These are phyloP conservation scores for Verbena officinalis DNA, from an alignment of 257 asterid genomes.

Conservation along the genomic window DNA sequence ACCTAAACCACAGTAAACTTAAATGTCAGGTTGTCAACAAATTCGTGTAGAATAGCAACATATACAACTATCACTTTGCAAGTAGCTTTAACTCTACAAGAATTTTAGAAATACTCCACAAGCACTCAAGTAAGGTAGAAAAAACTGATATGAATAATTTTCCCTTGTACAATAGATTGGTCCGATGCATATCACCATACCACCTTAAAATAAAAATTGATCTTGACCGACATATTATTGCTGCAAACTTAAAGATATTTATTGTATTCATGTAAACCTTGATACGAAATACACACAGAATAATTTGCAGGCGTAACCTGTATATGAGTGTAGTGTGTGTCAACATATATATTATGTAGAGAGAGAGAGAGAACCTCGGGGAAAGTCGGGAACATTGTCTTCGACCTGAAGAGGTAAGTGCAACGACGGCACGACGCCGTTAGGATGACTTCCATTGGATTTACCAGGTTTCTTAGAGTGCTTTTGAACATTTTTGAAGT, in stretches of 20 bases:
- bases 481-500: constrained; percentile 15
- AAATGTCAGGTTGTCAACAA: not conserved
- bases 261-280: not conserved
- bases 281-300: not conserved
- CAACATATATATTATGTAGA: too few species aligned
- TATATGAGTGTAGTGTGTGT: too few species aligned
- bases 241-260: not conserved
- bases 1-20: constrained; percentile 39
- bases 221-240: not conserved
- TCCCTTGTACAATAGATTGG: not conserved
- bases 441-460: constrained; percentile 16
- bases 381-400: constrained; percentile 85
- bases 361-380: constrained; percentile 55
- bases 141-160: not conserved
- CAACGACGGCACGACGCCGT: constrained; percentile 23
- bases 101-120: not conserved
- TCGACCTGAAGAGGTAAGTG: constrained; percentile 49
- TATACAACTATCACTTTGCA: not conserved
- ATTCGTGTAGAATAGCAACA: not conserved
- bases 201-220: not conserved
- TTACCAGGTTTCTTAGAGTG: constrained; percentile 23
- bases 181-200: not conserved
- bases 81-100: not conserved
- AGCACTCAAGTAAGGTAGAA: not conserved
- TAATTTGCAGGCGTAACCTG: not conserved